Evolutionary conservation across 176 grass and related monocot species (phyloP).

Genomic region (Hordeum marinum): DNA sequence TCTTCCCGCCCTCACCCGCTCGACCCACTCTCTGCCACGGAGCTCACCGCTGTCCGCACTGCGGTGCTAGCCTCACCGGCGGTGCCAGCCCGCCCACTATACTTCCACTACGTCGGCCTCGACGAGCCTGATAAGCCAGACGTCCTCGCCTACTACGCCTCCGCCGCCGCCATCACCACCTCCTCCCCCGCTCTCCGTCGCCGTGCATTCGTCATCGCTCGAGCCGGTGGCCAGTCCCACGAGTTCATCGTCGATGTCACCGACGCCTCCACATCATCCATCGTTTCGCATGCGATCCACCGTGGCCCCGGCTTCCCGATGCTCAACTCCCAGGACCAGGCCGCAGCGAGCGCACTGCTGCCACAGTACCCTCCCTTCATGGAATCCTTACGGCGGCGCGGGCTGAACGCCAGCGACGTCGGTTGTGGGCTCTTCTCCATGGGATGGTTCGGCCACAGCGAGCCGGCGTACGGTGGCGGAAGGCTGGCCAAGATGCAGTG

Average conservation of each 20-base stretch:
- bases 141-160: conserved; percentile 18
- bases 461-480: neutral
- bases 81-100: conserved; percentile 16
- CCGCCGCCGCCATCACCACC: conserved; percentile 16
- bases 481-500: conserved; percentile 47
- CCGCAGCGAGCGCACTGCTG: conserved; percentile 27
- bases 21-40: conserved; percentile 44
- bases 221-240: conserved; percentile 38
- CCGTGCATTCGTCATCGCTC: conserved; percentile 44
- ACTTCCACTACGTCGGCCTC: conserved; percentile 79
- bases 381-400: conserved; percentile 35
- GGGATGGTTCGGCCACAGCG: conserved; percentile 50
- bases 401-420: conserved; percentile 38
- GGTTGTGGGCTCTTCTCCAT: conserved; percentile 35
- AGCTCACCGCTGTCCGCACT: conserved; percentile 27
- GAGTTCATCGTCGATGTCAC: conserved; percentile 41
- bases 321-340: conserved; percentile 46
- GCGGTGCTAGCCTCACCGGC: conserved; percentile 31
- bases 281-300: conserved; percentile 41
- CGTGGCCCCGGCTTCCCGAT: conserved; percentile 40
- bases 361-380: conserved; percentile 44
- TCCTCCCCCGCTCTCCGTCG: neutral
- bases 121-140: conserved; percentile 70
- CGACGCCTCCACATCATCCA: neutral
- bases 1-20: conserved; percentile 33